These are phyloP conservation scores for Pinus albicaulis DNA, from an alignment of 75 land plant genomes.

Conservation along the genomic window DNA sequence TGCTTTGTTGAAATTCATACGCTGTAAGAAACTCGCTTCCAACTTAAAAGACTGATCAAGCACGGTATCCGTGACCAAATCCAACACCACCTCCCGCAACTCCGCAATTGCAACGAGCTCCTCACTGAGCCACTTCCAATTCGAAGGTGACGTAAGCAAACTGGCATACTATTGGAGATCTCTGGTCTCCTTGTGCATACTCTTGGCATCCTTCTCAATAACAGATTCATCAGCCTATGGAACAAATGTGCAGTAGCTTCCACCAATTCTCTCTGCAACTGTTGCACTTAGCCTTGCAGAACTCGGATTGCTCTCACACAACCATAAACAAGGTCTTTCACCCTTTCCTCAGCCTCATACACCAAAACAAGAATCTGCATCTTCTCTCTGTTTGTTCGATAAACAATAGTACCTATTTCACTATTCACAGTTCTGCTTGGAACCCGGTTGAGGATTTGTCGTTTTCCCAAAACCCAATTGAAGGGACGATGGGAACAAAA, in stretches of 20 bases:
- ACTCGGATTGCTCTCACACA: no score
- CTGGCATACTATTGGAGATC: constrained; percentile 74
- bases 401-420: background rate
- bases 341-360: no score
- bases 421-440: background rate
- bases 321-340: no score
- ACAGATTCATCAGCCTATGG: no score
- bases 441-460: background rate
- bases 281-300: no score
- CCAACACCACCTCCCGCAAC: constrained; percentile 76
- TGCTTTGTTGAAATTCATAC: no score
- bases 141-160: constrained; percentile 27
- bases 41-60: no score
- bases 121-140: constrained; percentile 73
- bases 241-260: no score
- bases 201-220: constrained; percentile 75
- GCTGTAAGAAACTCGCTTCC: no score
- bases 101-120: constrained; percentile 68
- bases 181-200: constrained; percentile 70
- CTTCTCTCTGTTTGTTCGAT: no score
- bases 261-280: no score
- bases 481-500: background rate
- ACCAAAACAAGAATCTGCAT: no score
- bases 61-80: constrained; percentile 73
- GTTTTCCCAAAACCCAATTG: background rate